Evolutionary conservation across 2,329 filamentous ascomycete genomes (phyloP).

Genomic region (Colletotrichum ledebouriae): DNA sequence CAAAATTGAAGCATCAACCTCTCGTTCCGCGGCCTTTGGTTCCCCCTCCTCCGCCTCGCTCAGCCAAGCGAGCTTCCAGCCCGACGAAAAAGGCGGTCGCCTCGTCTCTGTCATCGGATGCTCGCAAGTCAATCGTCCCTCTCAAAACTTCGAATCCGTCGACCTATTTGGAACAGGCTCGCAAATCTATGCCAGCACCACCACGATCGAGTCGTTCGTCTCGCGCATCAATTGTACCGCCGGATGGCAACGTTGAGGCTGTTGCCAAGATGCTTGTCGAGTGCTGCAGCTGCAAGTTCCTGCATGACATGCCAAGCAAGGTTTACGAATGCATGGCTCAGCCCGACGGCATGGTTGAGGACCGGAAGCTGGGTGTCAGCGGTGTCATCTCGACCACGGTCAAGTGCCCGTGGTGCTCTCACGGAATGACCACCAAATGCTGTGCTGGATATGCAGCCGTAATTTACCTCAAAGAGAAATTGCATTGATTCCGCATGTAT

Average conservation of each 20-base stretch:
- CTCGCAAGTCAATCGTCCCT: constrained; percentile 21
- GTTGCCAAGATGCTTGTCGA: constrained; percentile 75
- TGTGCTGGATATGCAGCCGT: constrained; percentile 78
- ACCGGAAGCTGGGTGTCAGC: constrained; percentile 64
- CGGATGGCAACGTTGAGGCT: constrained; percentile 51
- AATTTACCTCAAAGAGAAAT: constrained; percentile 74
- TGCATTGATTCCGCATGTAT: constrained; percentile 57
- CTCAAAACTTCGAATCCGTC: constrained; percentile 31
- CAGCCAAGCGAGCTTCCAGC: constrained; percentile 40
- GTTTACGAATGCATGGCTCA: constrained; percentile 75
- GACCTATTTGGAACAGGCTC: constrained; percentile 35
- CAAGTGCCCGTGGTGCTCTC: constrained; percentile 79
- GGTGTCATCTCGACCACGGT: constrained; percentile 72
- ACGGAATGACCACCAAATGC: constrained; percentile 77
- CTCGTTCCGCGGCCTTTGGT: constrained; percentile 46
- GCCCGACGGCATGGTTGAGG: constrained; percentile 67
- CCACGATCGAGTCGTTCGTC: constrained; percentile 31
- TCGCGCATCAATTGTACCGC: constrained; percentile 29
- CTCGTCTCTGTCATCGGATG: constrained; percentile 14
- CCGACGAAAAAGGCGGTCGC: constrained; percentile 37
- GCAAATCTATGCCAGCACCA: constrained; percentile 33
- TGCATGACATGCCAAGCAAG: constrained; percentile 74
- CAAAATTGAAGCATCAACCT: constrained; percentile 56
- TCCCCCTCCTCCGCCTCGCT: constrained; percentile 43
- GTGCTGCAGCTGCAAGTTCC: constrained; percentile 74